phyloP scores from a whole-genome alignment of 2,329 filamentous ascomycete species.

The Diaporthe ampelina region DNA sequence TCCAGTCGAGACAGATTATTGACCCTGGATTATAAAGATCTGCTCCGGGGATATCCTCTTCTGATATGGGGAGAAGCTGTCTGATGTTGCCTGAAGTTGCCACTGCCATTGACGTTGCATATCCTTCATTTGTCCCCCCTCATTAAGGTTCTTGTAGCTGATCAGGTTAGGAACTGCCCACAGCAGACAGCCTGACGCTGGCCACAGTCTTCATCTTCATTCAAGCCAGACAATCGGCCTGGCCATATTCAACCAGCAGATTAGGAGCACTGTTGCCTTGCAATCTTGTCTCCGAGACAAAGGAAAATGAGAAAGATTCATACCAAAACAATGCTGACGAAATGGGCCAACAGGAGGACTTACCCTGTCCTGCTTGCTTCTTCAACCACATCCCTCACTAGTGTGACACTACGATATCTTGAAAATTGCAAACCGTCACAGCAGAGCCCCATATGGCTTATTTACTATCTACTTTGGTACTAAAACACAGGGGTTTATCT shows the following conservation, averaged over 20 bases:
- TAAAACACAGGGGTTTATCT: too few relatives aligned
- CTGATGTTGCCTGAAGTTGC: not conserved
- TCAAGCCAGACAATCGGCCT: not conserved
- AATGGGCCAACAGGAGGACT: not conserved
- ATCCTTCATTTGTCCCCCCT: not conserved
- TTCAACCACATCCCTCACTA: not conserved
- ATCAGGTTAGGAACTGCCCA: not conserved
- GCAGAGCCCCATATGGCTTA: too few relatives aligned
- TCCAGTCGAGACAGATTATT: not conserved
- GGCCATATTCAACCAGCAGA: not conserved
- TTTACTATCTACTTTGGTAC: too few relatives aligned
- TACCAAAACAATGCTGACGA: not conserved
- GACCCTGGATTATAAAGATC: not conserved
- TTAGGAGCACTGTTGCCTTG: not conserved
- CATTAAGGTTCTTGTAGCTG: not conserved
- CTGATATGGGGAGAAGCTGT: not conserved
- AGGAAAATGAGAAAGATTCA: not conserved
- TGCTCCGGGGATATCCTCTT: not conserved
- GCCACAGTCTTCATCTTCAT: not conserved
- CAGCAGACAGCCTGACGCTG: not conserved
- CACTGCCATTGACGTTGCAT: not conserved
- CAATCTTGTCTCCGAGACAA: not conserved
- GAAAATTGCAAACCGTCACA: too few relatives aligned
- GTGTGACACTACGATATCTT: too few relatives aligned
- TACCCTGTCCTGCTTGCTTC: not conserved